These are phyloP conservation scores for Fonsecaea pugnacius DNA, from an alignment of 2,329 filamentous ascomycete genomes.

Conservation along the genomic window DNA sequence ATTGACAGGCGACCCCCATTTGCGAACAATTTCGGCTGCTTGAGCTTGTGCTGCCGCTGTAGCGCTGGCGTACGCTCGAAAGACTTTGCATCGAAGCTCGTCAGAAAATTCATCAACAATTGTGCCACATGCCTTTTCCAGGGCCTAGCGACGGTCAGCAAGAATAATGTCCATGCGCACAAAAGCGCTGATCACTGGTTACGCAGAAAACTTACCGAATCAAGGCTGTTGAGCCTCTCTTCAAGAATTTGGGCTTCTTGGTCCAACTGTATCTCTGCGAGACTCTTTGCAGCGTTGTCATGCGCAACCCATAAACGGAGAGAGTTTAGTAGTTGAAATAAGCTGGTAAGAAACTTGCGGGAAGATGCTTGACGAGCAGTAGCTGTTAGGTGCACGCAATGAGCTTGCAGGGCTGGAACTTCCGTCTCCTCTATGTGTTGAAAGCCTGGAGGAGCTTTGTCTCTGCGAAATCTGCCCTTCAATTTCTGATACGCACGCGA, in stretches of 20 bases:
- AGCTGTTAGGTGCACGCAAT: slow-evolving; percentile 64
- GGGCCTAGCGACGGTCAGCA: not conserved
- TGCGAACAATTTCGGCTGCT: slow-evolving; percentile 15
- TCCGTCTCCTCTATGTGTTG: slow-evolving; percentile 59
- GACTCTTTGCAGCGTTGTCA: slow-evolving; percentile 47
- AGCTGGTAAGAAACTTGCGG: slow-evolving; percentile 56
- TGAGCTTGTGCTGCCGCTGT: not conserved
- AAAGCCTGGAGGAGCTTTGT: slow-evolving; percentile 60
- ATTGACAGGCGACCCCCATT: slow-evolving; percentile 48
- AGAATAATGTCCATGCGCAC: not conserved
- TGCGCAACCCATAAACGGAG: slow-evolving; percentile 57
- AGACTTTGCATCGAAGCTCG: slow-evolving; percentile 3
- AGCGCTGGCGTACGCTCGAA: not conserved
- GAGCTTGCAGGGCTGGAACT: slow-evolving; percentile 61
- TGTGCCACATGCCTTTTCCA: slow-evolving; percentile 1
- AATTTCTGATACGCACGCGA: slow-evolving; percentile 67
- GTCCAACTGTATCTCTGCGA: slow-evolving; percentile 48
- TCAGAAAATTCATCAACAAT: not conserved
- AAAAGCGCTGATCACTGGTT: not conserved
- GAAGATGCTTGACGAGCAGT: slow-evolving; percentile 51
- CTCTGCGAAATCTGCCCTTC: slow-evolving; percentile 59
- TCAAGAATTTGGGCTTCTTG: slow-evolving; percentile 47
- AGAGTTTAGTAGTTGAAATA: slow-evolving; percentile 59
- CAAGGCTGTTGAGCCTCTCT: slow-evolving; percentile 50
- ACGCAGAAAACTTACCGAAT: slow-evolving; percentile 40